Conservation (phyloP, 2,329 filamentous ascomycete genomes). For the Colletotrichum ledebouriae region DNA sequence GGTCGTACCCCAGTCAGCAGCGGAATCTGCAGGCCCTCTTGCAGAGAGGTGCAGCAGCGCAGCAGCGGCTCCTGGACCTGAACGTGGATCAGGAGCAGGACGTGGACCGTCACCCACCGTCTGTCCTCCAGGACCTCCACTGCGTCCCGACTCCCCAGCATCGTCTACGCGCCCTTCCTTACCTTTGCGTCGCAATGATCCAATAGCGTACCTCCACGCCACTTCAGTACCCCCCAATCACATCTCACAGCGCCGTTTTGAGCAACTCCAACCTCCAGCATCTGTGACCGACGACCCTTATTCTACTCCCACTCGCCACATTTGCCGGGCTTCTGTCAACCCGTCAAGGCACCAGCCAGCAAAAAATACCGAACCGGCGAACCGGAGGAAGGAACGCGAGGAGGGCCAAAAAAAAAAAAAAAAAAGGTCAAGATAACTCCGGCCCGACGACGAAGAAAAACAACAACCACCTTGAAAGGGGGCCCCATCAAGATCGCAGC, state of each 20-base stretch:
- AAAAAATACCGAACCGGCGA: neutral
- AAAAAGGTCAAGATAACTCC: neutral
- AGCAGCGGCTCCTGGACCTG: constrained; percentile 23
- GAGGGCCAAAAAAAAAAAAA: neutral
- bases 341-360: constrained; percentile 3
- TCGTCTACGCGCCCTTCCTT: constrained; percentile 38
- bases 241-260: constrained; percentile 29
- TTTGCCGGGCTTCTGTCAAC: neutral
- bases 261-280: constrained; percentile 41
- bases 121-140: constrained; percentile 33
- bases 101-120: constrained; percentile 24
- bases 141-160: constrained; percentile 31
- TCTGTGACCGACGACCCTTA: constrained; percentile 12
- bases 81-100: constrained; percentile 14
- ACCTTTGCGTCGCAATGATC: constrained; percentile 43
- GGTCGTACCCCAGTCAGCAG: constrained; percentile 19
- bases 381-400: neutral
- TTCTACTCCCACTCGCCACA: constrained; percentile 13
- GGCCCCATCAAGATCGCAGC: constrained; percentile 1
- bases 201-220: constrained; percentile 53
- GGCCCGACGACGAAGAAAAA: constrained; percentile 1
- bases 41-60: constrained; percentile 10
- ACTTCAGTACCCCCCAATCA: constrained; percentile 43
- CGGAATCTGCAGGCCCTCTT: constrained; percentile 21
- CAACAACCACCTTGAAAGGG: constrained; percentile 7